Evolutionary conservation across 2,329 filamentous ascomycete genomes (phyloP), one percentile per base, ranked within the genome.

Genomic region (Alternaria viburni): DNA sequence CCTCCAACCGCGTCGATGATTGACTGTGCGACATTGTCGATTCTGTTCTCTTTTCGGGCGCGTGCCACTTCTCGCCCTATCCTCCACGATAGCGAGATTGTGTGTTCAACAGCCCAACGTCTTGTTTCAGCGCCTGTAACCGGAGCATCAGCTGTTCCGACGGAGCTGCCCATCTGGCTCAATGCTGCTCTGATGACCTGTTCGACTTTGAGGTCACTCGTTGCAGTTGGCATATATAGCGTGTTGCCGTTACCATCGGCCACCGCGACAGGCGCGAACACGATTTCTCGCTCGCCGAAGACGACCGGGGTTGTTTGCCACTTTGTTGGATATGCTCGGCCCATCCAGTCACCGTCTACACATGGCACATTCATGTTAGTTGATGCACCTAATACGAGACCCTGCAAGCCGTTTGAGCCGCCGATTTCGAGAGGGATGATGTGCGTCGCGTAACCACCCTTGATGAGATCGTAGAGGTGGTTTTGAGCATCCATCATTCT

Each of bases 331-430:
- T 83, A 84, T 7, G 82, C 83, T 17, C 82, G 72, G 10, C 82
- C 83, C 83, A 85, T 85, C 74, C 83, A 79, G 65, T 85, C 83
- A 8, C 80, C 82, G 58, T 85, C 83, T 11, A 84, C 77, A 25
- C 79, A 79, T 1, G 82, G 82, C 10, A 82, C 69, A 46, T 82
- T 75, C 77, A 80, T 79, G 64, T 80, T 80, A 7, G 72, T 68
- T 4, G 75, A 77, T 19, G 78, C 75, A n/a, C 77, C 77, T 5
- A 81, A 63, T 2, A 81, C 77, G 50, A 80, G 73, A 10, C 78
- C 78, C 64, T 80, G 78, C 6, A 81, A 68, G 3, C 83, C 82
- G 64, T 84, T 84, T 1, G 79, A 81, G 1, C 84, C 84, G 10
- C 83, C 84, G 36, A 85, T 83, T 51, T 85, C 83, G 3, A 85